Conservation (phyloP, 805 yeast genomes). For the Metschnikowia continentalis region DNA sequence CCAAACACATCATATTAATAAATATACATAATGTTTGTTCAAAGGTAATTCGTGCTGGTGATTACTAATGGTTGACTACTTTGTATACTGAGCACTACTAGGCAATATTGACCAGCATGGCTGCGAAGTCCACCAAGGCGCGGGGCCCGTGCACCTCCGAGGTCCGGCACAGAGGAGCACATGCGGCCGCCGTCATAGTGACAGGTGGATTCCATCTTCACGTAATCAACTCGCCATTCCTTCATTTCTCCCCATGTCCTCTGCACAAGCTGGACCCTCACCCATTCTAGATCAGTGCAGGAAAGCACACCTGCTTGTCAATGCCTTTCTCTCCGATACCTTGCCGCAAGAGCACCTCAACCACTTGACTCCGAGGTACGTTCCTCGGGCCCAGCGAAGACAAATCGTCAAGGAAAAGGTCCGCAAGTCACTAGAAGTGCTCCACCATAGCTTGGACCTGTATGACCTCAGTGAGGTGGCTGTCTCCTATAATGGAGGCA, state of each 20-base stretch:
- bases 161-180: neutral
- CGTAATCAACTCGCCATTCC: neutral
- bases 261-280: neutral
- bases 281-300: slow-evolving; percentile 22
- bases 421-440: slow-evolving; percentile 23
- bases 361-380: slow-evolving; percentile 17
- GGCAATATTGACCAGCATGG: too few relatives aligned
- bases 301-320: slow-evolving; percentile 31
- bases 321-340: slow-evolving; percentile 26
- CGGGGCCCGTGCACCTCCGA: neutral
- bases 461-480: slow-evolving; percentile 53
- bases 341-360: slow-evolving; percentile 26
- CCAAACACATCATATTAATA: too few relatives aligned
- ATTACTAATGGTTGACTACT: too few relatives aligned
- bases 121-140: neutral
- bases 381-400: slow-evolving; percentile 21
- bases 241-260: neutral
- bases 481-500: slow-evolving; percentile 92
- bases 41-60: too few relatives aligned
- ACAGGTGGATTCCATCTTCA: neutral
- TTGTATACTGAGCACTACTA: too few relatives aligned
- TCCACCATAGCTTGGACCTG: slow-evolving; percentile 25
- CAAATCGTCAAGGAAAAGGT: slow-evolving; percentile 27
- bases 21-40: too few relatives aligned
- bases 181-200: neutral